Conservation (phyloP, 257 asterid species). For the Solanum bulbocastanum region DNA sequence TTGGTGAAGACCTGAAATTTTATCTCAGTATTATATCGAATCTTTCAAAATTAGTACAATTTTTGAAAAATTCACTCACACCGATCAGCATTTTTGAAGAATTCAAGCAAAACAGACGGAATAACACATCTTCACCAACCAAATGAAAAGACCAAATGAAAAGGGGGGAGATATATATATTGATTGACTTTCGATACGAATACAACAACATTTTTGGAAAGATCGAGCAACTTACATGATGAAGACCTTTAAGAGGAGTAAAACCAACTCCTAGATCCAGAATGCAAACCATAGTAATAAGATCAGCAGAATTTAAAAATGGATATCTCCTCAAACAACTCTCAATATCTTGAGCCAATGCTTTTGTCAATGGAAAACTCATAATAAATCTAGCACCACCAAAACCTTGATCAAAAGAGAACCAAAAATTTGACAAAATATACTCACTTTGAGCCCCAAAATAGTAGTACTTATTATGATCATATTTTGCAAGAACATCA, state of each 20-base stretch:
- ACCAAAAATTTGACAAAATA: constrained; percentile 38
- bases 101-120: not conserved
- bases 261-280: constrained; percentile 52
- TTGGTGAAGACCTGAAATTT: not conserved
- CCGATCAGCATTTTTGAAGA: not conserved
- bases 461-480: constrained; percentile 36
- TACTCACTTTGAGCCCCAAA: constrained; percentile 55
- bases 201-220: not conserved
- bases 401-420: constrained; percentile 46
- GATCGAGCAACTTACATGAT: constrained; percentile 19
- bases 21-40: not conserved
- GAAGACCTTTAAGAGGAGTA: constrained; percentile 50
- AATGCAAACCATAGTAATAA: constrained; percentile 40
- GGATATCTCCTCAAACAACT: constrained; percentile 39
- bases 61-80: not conserved
- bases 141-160: not conserved
- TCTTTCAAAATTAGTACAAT: not conserved
- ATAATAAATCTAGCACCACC: constrained; percentile 57
- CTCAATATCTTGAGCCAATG: constrained; percentile 37
- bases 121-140: not conserved
- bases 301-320: constrained; percentile 29
- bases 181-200: not conserved
- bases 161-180: not conserved
- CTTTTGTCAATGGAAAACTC: constrained; percentile 44
- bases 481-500: constrained; percentile 34